Base-by-base conservation (phyloP, 495 filamentous ascomycete species). In the Penicillium desertorum region DNA sequence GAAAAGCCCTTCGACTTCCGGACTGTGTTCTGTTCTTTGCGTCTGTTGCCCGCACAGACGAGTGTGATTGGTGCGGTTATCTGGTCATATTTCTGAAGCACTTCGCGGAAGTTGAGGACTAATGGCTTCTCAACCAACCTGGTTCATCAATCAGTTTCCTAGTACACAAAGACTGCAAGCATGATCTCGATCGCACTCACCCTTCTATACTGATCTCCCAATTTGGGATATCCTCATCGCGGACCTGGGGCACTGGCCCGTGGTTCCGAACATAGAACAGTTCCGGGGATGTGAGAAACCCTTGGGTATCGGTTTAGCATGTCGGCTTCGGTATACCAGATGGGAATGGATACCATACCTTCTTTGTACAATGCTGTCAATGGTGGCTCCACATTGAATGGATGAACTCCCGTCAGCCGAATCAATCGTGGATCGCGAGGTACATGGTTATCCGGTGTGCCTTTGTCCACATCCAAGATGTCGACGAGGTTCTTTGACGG, bases 241-340 rank as follows among this genome's bases (percentile, higher is more conserved):
- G 76, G 8, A 96, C 89, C 25, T 81, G 68, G 4, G 93, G 93
- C 6, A 97, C 93, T 0, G 89, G 79, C 9, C 93, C 93, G 79
- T 98, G 93, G 55, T 97, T 98, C 59, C 93, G 76, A n/a, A 98
- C 93, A 70, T 94, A 98, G 75, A 96, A 95, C 2, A 98, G 76
- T 60, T 96, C 90, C n/a, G 90, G 87, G 22, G 87, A 87, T 5
- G 93, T 98, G 37, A 98, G 76, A 69, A 96, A 98, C 5, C 87
- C 86, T 80, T 53, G 25, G 19, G 8, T 11, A 39, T 44, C 3
- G 14, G 16, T 27, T 37, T 22, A 37, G 27, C 51, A 25, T 56
- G 36, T 34, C 12, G 22, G 6, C 22, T 39, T 29, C 14, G n/a
- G 2, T 6, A 3, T 48, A 5, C 17, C 6, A 4, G 0, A 32